Conservation (phyloP, 805 yeast species). For the Myxozyma mucilagina region DNA sequence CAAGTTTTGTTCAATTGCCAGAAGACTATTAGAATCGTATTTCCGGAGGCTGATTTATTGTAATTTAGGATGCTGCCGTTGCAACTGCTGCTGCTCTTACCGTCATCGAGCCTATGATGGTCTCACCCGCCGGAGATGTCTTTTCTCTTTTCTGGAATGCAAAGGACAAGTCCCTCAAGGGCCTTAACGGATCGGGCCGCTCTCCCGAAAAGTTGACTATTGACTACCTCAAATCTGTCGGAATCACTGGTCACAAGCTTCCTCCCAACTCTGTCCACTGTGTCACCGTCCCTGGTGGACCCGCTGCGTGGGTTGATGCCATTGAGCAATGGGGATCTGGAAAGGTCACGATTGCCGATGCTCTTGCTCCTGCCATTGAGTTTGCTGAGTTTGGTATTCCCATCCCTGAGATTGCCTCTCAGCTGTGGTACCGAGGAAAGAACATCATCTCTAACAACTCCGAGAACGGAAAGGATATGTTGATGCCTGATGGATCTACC, state of each 20-base stretch:
- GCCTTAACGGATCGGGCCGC: slow-evolving; percentile 76
- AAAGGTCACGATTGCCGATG: slow-evolving; percentile 56
- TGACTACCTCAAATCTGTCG: slow-evolving; percentile 50
- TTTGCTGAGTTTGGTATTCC: slow-evolving; percentile 70
- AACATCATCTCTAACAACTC: slow-evolving; percentile 45
- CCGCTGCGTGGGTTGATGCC: slow-evolving; percentile 78
- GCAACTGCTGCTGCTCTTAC: slow-evolving; percentile 46
- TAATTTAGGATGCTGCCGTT: slow-evolving; percentile 43
- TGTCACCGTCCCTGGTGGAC: slow-evolving; percentile 75
- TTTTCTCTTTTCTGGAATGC: slow-evolving; percentile 62
- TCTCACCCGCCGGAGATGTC: slow-evolving; percentile 47
- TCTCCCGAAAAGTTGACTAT: slow-evolving; percentile 55
- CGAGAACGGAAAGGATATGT: slow-evolving; percentile 40
- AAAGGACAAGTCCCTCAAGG: slow-evolving; percentile 53
- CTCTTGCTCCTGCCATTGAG: slow-evolving; percentile 64
- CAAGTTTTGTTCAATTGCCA: background rate
- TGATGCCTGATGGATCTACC: slow-evolving; percentile 42
- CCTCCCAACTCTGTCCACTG: slow-evolving; percentile 56
- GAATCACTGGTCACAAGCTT: slow-evolving; percentile 52
- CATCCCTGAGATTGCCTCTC: slow-evolving; percentile 59
- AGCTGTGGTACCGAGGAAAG: slow-evolving; percentile 49
- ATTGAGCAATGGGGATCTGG: slow-evolving; percentile 72
- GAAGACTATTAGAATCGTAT: background rate
- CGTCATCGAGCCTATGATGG: slow-evolving; percentile 45
- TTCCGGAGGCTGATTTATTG: background rate